Evolutionary conservation across 352 stramenopile species (phyloP).

Genomic region (Phytophthora boehmeriae): DNA sequence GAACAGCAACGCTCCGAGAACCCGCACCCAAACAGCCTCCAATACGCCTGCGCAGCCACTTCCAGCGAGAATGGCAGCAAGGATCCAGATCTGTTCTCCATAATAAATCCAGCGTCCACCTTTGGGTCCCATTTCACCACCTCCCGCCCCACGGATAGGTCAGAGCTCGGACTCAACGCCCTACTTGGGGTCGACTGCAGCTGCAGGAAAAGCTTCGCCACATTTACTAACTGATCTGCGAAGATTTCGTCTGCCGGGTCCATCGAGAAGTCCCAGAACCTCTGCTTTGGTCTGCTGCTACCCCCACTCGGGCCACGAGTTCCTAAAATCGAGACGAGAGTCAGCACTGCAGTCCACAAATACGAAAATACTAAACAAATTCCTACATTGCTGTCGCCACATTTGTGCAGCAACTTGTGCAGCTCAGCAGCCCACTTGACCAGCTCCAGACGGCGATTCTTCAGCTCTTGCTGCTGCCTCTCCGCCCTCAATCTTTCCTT

Average conservation of each 20-base stretch:
- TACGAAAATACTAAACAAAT: neutral
- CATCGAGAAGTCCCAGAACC: conserved; percentile 2
- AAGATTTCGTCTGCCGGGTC: conserved; percentile 16
- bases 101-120: conserved; percentile 5
- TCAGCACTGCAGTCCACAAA: neutral
- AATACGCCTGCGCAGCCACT: conserved; percentile 21
- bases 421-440: conserved; percentile 1
- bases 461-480: conserved; percentile 15
- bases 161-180: conserved; percentile 2
- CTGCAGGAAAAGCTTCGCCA: conserved; percentile 12
- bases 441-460: conserved; percentile 9
- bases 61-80: conserved; percentile 23
- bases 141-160: conserved; percentile 16
- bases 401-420: conserved; percentile 24
- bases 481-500: conserved; percentile 31
- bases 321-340: conserved; percentile 4
- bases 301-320: neutral
- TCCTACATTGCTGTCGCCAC: conserved; percentile 11
- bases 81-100: conserved; percentile 6
- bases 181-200: conserved; percentile 2
- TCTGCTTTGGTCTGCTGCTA: neutral
- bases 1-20: neutral
- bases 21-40: conserved; percentile 20
- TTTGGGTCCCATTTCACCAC: conserved; percentile 13
- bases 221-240: conserved; percentile 12